phyloP scores from a whole-genome alignment of 2,329 filamentous ascomycete species.

The Herpotrichia juniperi region DNA sequence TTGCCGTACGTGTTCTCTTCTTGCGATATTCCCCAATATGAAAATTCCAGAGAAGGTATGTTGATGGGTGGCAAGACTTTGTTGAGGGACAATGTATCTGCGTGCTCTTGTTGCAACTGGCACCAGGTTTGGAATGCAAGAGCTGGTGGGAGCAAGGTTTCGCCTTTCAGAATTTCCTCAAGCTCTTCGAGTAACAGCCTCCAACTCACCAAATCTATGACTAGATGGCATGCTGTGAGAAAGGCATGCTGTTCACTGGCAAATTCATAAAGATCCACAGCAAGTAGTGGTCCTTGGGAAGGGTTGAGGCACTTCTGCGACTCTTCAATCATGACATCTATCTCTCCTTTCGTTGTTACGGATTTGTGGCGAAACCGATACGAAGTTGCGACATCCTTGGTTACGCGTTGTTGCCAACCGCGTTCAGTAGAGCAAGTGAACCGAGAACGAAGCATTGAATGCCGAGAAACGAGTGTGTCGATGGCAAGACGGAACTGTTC shows the following conservation, averaged over 20 bases:
- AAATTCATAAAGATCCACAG: constrained; percentile 44
- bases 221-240: constrained; percentile 44
- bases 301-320: constrained; percentile 36
- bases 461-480: constrained; percentile 30
- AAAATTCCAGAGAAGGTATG: constrained; percentile 39
- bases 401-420: constrained; percentile 41
- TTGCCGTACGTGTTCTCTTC: constrained; percentile 47
- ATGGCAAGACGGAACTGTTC: constrained; percentile 31
- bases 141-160: constrained; percentile 37
- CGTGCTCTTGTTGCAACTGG: constrained; percentile 43
- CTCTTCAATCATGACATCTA: constrained; percentile 38
- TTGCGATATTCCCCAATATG: constrained; percentile 47
- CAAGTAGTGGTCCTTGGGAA: constrained; percentile 34
- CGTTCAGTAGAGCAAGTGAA: constrained; percentile 27
- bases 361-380: constrained; percentile 32
- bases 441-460: constrained; percentile 42
- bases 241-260: constrained; percentile 37
- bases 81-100: constrained; percentile 23
- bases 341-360: constrained; percentile 27
- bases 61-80: constrained; percentile 35
- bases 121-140: constrained; percentile 48
- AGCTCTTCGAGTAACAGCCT: constrained; percentile 53
- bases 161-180: constrained; percentile 44
- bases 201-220: constrained; percentile 57
- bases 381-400: constrained; percentile 33